A percentile compares a stretch with the other conserved stretches of the same genome.
Evolutionary conservation across 441 rosid genomes (phyloP).

Genomic region (Populus hybrid): DNA sequence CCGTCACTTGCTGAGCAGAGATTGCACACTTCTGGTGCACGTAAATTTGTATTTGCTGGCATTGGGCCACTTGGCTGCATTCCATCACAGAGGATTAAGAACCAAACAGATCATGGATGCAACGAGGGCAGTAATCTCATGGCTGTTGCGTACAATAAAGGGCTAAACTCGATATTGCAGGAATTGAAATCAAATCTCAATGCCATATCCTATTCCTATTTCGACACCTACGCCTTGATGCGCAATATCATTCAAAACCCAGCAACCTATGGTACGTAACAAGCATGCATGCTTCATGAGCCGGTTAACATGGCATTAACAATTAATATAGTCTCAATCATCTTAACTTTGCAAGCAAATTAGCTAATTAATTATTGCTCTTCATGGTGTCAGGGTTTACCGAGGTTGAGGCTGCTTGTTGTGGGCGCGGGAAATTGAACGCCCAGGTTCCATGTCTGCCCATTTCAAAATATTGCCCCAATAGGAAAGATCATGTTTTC

Average conservation of each 20-base stretch:
- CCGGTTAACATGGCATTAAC: background rate
- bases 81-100: conserved; percentile 29
- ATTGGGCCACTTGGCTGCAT: conserved; percentile 32
- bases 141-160: conserved; percentile 21
- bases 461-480: conserved; percentile 44
- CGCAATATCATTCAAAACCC: conserved; percentile 26
- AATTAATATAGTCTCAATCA: background rate
- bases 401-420: conserved; percentile 70
- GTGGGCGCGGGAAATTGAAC: conserved; percentile 70
- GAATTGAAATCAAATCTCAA: conserved; percentile 24
- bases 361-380: background rate
- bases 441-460: conserved; percentile 60
- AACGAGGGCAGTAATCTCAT: conserved; percentile 21
- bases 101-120: conserved; percentile 22
- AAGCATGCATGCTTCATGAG: background rate
- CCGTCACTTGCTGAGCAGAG: conserved; percentile 19
- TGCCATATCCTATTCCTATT: conserved; percentile 28
- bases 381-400: conserved; percentile 39
- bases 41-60: conserved; percentile 35
- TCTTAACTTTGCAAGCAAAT: no score
- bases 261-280: conserved; percentile 23
- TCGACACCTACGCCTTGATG: conserved; percentile 22
- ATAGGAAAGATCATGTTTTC: conserved; percentile 64
- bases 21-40: conserved; percentile 25
- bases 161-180: conserved; percentile 23